Evolutionary conservation across 2,329 filamentous ascomycete genomes (phyloP), one percentile per base, ranked within the genome.

Genomic region (Cercospora sesami): DNA sequence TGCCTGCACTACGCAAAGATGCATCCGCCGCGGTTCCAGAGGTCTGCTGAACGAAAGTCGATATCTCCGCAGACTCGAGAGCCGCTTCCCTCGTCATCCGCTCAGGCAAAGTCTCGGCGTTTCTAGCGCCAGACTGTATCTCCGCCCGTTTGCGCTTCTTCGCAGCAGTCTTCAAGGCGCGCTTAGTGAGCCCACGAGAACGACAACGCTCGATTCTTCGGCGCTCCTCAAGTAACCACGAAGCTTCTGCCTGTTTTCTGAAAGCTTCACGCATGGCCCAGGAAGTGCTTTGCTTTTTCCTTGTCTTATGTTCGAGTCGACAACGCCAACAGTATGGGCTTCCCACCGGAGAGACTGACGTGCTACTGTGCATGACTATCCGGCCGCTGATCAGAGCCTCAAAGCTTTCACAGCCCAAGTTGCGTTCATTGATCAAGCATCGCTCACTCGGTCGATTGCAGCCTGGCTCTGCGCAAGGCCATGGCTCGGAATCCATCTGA

Each of bases 361-460:
- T 58, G 28, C 53, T 31, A 3, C 53, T 58, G 23, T 58, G 53
- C 26, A 58, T 23, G 7, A 31, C 14, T 26, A 5, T 12, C 4
- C 2, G 18, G 53, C 16, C 26, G 16, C 16, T 30, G 7, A 10
- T 3, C 21, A 58, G n/a, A n/a, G 23, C n/a, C 21, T 21, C 18
- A 31, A 30, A 53, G 2, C 61, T 53, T 39, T 55, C 45, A 14
- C 53, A 26, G 53, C 53, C 30, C 14, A 63, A 18, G n/a, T 63
- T 53, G n/a, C 61, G 30, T 21, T 26, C 28, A 12, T 28, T 26
- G 16, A 36, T 26, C 62, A 58, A 18, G 21, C 28, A 42, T 36
- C 48, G 48, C 31, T 64, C 48, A 16, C 62, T 64, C 4, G 48
- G 62, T 26, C 48, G 30, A 26, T 26, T 16, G 51, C 62, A 64